phyloP scores from a whole-genome alignment of 768 basidiomycete species.

The Trametes cinnabarina region DNA sequence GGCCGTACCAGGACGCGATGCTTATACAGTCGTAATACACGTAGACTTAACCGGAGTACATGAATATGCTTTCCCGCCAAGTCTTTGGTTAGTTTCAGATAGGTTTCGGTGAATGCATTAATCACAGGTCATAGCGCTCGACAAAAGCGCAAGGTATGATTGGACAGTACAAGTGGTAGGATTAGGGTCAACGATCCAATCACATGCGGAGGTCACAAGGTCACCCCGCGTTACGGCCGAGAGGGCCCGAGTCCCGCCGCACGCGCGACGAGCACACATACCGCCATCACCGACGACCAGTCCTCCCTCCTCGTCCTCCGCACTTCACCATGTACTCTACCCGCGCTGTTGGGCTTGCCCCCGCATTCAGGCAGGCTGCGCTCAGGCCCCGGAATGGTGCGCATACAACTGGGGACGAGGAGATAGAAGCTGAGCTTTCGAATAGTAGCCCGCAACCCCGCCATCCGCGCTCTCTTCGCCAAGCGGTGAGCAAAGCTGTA shows the following conservation, averaged over 20 bases:
- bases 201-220: neutral
- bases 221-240: conserved; percentile 13
- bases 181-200: neutral
- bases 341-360: conserved; percentile 57
- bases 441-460: conserved; percentile 20
- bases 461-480: conserved; percentile 19
- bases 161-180: too few species aligned
- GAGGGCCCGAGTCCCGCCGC: neutral
- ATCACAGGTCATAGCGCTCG: too few species aligned
- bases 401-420: conserved; percentile 21
- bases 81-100: too few species aligned
- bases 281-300: neutral
- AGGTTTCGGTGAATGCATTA: too few species aligned
- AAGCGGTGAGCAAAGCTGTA: conserved; percentile 24
- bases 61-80: too few species aligned
- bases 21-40: too few species aligned
- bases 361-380: conserved; percentile 51
- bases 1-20: too few species aligned
- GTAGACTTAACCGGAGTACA: too few species aligned
- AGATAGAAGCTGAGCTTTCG: neutral
- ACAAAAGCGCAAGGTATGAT: too few species aligned
- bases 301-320: neutral
- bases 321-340: conserved; percentile 36
- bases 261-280: neutral
- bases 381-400: conserved; percentile 36